Evolutionary conservation across 257 asterid species (phyloP).

Genomic region (Vinca minor): DNA sequence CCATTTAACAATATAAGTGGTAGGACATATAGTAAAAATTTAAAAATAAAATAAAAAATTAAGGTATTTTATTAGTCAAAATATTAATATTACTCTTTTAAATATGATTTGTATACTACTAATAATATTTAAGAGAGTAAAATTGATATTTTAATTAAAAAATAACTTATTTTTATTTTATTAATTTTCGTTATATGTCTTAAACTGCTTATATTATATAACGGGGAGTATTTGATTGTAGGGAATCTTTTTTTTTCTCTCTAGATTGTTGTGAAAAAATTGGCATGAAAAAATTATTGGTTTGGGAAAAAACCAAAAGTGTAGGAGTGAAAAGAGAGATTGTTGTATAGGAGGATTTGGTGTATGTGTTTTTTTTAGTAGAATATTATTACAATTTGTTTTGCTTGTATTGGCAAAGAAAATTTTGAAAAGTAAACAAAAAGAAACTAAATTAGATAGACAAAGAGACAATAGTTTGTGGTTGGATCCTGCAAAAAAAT

Average conservation of each 20-base stretch:
- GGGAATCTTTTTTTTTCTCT: slow-evolving; percentile 16
- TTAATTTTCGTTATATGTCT: too few species aligned
- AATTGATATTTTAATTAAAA: too few species aligned
- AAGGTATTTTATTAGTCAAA: too few species aligned
- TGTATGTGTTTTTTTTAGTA: slow-evolving; percentile 5
- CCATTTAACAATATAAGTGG: too few species aligned
- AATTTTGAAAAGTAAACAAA: background rate
- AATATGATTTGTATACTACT: too few species aligned
- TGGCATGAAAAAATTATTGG: slow-evolving; percentile 32
- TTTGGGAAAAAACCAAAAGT: slow-evolving; percentile 23
- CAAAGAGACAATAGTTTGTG: background rate
- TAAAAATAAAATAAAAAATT: too few species aligned
- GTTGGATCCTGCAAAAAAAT: background rate
- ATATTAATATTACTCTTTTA: too few species aligned
- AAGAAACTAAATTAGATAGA: background rate
- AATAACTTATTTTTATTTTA: too few species aligned
- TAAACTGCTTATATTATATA: too few species aligned
- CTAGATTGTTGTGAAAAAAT: slow-evolving; percentile 29
- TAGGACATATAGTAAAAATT: too few species aligned
- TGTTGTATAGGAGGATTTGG: slow-evolving; percentile 35
- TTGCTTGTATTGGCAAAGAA: slow-evolving; percentile 6
- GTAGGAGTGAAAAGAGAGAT: slow-evolving; percentile 25
- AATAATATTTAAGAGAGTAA: too few species aligned
- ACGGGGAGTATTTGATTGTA: slow-evolving; percentile 16
- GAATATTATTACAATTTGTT: slow-evolving; percentile 10